A percentile compares a stretch with the other conserved stretches of the same genome.
phyloP scores from a whole-genome alignment of 176 grass and related monocot genomes.

The Paspalum vaginatum region DNA sequence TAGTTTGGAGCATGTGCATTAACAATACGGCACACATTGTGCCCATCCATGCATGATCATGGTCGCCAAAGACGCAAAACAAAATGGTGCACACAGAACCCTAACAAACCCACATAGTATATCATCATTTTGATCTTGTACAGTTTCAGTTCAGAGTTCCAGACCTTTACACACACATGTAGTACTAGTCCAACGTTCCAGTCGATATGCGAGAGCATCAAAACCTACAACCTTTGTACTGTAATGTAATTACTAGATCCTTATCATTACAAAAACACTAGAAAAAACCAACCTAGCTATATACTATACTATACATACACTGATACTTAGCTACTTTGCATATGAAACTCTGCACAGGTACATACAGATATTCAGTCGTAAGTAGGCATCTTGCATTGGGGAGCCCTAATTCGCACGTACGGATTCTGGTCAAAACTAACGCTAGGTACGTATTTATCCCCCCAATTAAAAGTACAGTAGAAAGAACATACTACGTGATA shows the following conservation, averaged over 20 bases:
- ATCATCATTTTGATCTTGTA: conserved; percentile 11
- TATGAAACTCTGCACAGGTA: conserved; percentile 22
- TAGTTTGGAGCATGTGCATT: background rate
- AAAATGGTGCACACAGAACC: background rate
- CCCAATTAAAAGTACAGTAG: conserved; percentile 28
- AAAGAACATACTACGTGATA: conserved; percentile 33
- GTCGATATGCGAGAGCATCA: conserved; percentile 17
- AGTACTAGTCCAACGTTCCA: background rate
- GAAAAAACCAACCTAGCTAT: conserved; percentile 24
- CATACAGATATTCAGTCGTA: conserved; percentile 3
- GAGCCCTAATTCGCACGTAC: conserved; percentile 35
- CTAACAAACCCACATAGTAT: conserved; percentile 10
- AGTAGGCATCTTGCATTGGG: background rate
- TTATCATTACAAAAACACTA: conserved; percentile 32
- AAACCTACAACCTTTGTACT: conserved; percentile 20
- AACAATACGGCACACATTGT: background rate
- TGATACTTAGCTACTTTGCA: conserved; percentile 11
- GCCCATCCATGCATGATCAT: background rate
- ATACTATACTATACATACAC: background rate
- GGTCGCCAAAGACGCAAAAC: background rate
- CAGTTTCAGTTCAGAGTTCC: conserved; percentile 4
- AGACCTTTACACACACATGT: conserved; percentile 19
- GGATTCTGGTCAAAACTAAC: conserved; percentile 40
- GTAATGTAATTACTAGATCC: conserved; percentile 29
- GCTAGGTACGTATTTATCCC: conserved; percentile 13